Evolutionary conservation across 139 green algal species (phyloP).

Genomic region (Asterochloris sp.): DNA sequence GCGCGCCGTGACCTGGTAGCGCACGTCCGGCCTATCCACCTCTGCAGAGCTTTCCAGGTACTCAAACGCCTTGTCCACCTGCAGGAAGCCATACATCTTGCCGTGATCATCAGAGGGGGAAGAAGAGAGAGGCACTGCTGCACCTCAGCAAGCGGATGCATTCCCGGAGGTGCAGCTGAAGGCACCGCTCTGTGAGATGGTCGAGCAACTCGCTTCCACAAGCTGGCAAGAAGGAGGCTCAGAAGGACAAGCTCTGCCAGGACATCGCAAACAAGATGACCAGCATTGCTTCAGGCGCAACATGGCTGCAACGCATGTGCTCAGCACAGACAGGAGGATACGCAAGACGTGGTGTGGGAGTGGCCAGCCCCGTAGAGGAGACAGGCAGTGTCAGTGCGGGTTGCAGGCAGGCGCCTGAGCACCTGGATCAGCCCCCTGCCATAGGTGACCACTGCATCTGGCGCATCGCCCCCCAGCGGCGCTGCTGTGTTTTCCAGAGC

Average conservation of each 20-base stretch:
- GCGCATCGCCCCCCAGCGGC: constrained; percentile 30
- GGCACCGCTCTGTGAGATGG: neutral
- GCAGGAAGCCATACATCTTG: constrained; percentile 2
- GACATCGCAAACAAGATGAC: no score
- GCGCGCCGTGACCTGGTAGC: constrained; percentile 48
- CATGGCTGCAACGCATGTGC: no score
- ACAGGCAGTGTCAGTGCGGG: neutral
- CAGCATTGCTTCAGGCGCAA: no score
- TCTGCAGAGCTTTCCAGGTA: constrained; percentile 59
- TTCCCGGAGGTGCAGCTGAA: neutral
- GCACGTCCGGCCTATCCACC: constrained; percentile 39
- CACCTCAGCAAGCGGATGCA: no score
- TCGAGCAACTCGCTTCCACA: no score
- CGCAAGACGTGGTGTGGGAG: neutral
- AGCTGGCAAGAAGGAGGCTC: no score
- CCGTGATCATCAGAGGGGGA: no score
- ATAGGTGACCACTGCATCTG: constrained; percentile 69
- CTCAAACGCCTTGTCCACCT: constrained; percentile 78
- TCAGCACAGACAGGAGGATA: no score
- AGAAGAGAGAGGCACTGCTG: no score
- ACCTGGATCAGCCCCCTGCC: constrained; percentile 85
- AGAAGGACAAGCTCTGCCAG: no score
- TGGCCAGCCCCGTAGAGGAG: neutral
- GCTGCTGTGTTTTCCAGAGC: constrained; percentile 72
- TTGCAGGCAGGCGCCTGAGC: neutral